Evolutionary conservation across 2,329 filamentous ascomycete genomes (phyloP).

Genomic region (Lachnellula subtilissima): DNA sequence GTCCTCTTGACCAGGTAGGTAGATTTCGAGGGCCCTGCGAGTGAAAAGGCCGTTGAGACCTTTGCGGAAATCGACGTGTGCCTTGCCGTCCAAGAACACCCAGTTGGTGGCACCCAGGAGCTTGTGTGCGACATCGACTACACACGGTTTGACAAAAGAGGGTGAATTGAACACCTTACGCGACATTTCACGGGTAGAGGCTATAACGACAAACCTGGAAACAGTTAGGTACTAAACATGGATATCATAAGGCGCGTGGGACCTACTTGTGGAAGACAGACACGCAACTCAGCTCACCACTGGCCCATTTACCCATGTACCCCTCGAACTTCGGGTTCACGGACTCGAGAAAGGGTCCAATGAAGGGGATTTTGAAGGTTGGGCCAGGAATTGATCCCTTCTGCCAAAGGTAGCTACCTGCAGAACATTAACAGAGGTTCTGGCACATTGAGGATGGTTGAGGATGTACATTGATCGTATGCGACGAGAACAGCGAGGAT

Average conservation of each 20-base stretch:
- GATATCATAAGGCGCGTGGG: not conserved
- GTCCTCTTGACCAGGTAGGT: slow-evolving; percentile 88
- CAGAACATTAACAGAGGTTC: slow-evolving; percentile 8
- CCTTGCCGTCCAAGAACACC: slow-evolving; percentile 95
- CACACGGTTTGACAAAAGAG: slow-evolving; percentile 85
- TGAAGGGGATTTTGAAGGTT: slow-evolving; percentile 73
- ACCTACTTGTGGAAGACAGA: slow-evolving; percentile 97
- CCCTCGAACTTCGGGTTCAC: slow-evolving; percentile 86
- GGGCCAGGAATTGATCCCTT: slow-evolving; percentile 76
- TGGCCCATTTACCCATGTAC: slow-evolving; percentile 89
- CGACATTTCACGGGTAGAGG: slow-evolving; percentile 88
- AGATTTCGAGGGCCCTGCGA: slow-evolving; percentile 77
- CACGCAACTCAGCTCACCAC: slow-evolving; percentile 89
- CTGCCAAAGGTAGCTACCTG: slow-evolving; percentile 69
- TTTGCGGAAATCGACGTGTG: slow-evolving; percentile 95
- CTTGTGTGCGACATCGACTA: slow-evolving; percentile 91
- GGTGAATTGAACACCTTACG: slow-evolving; percentile 97
- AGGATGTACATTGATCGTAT: slow-evolving; percentile 78
- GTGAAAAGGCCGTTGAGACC: slow-evolving; percentile 94
- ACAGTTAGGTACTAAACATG: not conserved
- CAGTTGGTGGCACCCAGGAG: slow-evolving; percentile 88
- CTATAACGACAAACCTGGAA: slow-evolving; percentile 91
- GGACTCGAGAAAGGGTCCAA: slow-evolving; percentile 93
- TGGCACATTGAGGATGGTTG: not conserved
- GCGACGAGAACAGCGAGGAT: slow-evolving; percentile 65